These are phyloP conservation scores for Lichina pygmaea DNA, from an alignment of 495 filamentous ascomycete species.

Conservation along the genomic window DNA sequence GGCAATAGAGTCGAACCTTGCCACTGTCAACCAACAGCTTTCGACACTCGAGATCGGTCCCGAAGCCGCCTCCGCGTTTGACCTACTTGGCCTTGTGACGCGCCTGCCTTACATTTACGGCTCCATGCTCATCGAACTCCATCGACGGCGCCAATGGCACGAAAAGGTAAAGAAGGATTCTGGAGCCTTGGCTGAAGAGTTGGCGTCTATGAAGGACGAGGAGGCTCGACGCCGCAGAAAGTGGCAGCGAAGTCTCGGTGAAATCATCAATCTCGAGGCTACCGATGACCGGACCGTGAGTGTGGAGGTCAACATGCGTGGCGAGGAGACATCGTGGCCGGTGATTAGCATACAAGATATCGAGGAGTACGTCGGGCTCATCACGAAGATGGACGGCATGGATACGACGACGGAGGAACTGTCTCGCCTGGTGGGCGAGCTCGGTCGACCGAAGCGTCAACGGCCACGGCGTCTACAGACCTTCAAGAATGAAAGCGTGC, in stretches of 20 bases:
- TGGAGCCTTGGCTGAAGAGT: constrained; percentile 63
- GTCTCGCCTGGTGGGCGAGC: constrained; percentile 26
- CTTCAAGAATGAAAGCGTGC: constrained; percentile 88
- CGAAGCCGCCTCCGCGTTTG: constrained; percentile 42
- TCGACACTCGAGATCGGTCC: constrained; percentile 38
- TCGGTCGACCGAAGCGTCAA: constrained; percentile 51
- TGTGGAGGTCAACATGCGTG: constrained; percentile 62
- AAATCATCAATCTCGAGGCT: constrained; percentile 22
- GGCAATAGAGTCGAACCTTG: constrained; percentile 41
- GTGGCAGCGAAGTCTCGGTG: constrained; percentile 61
- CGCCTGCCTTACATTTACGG: constrained; percentile 74
- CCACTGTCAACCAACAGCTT: constrained; percentile 41
- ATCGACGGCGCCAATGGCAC: constrained; percentile 68
- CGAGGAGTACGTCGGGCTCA: constrained; percentile 22
- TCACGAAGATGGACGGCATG: constrained; percentile 30
- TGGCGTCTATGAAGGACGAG: constrained; percentile 72
- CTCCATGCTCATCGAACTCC: constrained; percentile 58
- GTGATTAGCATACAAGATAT: constrained; percentile 27
- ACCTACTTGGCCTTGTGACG: constrained; percentile 45
- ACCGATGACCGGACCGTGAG: constrained; percentile 39
- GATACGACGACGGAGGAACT: constrained; percentile 37
- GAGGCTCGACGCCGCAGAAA: constrained; percentile 68
- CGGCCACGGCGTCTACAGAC: constrained; percentile 56
- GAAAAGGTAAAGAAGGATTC: constrained; percentile 73
- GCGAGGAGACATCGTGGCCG: constrained; percentile 62